Evolutionary conservation across 495 filamentous ascomycete species (phyloP).

Genomic region (Talaromyces liani): DNA sequence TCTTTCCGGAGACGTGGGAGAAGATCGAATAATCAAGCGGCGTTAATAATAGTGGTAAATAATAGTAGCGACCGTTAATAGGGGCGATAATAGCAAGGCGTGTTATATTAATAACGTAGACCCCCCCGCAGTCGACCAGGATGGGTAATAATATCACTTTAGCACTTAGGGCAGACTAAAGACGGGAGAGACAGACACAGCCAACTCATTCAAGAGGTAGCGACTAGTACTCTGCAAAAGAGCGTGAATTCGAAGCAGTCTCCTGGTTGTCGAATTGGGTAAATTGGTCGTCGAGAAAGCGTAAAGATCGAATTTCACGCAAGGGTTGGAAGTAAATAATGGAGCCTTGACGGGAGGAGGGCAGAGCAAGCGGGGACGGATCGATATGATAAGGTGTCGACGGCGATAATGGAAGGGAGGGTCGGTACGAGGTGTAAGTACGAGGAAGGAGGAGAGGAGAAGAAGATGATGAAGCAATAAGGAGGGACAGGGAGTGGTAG

Average conservation of each 20-base stretch:
- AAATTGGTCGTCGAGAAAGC: background rate
- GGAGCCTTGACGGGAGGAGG: constrained; percentile 1
- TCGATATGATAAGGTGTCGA: background rate
- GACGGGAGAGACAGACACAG: constrained; percentile 3
- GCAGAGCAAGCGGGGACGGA: background rate
- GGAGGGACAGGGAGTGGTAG: background rate
- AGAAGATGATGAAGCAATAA: background rate
- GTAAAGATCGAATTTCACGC: background rate
- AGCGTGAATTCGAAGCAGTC: background rate
- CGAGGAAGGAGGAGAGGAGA: background rate
- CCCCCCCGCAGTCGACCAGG: background rate
- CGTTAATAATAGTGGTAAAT: background rate
- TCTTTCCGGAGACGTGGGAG: background rate
- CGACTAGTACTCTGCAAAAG: background rate
- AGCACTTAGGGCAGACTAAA: background rate
- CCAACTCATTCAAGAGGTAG: constrained; percentile 5
- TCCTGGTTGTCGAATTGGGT: background rate
- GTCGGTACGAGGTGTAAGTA: background rate
- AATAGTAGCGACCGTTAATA: background rate
- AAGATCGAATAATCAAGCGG: background rate
- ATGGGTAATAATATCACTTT: background rate
- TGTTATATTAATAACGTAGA: background rate
- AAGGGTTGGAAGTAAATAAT: constrained; percentile 6
- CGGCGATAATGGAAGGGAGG: background rate
- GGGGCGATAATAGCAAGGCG: background rate